Percentiles rank a stretch among this genome's conserved stretches.
These are phyloP conservation scores for Fusarium cyanostomum DNA, from an alignment of 2,329 filamentous ascomycete species.

Conservation along the genomic window DNA sequence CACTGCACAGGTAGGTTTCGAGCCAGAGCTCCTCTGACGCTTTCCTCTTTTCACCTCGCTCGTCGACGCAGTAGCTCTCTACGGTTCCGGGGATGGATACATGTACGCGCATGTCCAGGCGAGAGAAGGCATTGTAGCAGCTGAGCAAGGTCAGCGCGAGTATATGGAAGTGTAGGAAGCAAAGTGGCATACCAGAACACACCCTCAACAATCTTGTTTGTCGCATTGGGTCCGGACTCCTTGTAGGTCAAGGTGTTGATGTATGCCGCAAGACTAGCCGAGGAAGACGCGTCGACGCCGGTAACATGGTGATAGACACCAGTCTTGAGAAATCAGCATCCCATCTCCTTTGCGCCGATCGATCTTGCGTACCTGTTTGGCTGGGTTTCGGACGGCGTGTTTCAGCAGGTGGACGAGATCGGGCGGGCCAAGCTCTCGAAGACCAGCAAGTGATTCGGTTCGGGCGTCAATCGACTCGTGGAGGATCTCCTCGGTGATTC, in stretches of 20 bases:
- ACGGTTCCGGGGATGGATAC: slow-evolving; percentile 97
- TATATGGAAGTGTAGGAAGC: slow-evolving; percentile 44
- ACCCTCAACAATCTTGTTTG: slow-evolving; percentile 89
- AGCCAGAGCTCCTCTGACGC: slow-evolving; percentile 96
- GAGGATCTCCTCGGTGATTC: slow-evolving; percentile 92
- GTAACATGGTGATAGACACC: slow-evolving; percentile 99
- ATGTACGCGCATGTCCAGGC: slow-evolving; percentile 97
- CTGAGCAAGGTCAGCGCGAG: slow-evolving; percentile 44
- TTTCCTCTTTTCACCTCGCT: slow-evolving; percentile 92
- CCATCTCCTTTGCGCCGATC: slow-evolving; percentile 22
- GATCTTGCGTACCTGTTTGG: slow-evolving; percentile 60
- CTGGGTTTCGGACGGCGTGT: slow-evolving; percentile 65
- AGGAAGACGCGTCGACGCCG: slow-evolving; percentile 95
- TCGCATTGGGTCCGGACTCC: slow-evolving; percentile 75
- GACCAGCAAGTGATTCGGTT: slow-evolving; percentile 83
- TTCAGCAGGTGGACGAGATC: slow-evolving; percentile 97
- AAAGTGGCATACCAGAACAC: slow-evolving; percentile 79
- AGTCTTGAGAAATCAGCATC: slow-evolving; percentile 61
- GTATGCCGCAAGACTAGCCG: slow-evolving; percentile 94
- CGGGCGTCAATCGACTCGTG: slow-evolving; percentile 92
- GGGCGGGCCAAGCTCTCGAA: slow-evolving; percentile 94
- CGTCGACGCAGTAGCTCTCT: slow-evolving; percentile 97
- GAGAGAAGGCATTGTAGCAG: slow-evolving; percentile 99
- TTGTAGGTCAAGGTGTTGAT: slow-evolving; percentile 97
- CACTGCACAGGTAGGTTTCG: slow-evolving; percentile 95